These are phyloP conservation scores for Leucocoprinus leucothites DNA, from an alignment of 768 basidiomycete species.

Conservation along the genomic window DNA sequence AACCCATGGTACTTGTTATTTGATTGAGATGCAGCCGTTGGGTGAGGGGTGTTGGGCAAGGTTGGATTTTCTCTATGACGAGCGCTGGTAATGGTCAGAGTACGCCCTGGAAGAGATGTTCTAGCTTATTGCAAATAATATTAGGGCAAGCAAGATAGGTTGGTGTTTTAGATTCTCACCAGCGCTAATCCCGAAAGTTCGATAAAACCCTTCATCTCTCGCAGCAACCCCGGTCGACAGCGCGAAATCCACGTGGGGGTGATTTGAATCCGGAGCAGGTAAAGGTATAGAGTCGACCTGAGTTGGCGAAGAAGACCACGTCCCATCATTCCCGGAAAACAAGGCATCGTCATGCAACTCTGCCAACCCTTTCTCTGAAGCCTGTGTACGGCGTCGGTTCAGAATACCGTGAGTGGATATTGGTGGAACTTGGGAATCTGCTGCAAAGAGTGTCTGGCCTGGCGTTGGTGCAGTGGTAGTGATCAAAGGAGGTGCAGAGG, in stretches of 20 bases:
- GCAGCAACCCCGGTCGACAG: background rate
- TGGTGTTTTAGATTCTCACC: too few species aligned
- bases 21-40: background rate
- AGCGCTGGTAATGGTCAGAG: slow-evolving; percentile 27
- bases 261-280: background rate
- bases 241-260: background rate
- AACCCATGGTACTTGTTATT: slow-evolving; percentile 34
- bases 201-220: background rate
- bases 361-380: background rate
- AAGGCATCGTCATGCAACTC: background rate
- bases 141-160: background rate
- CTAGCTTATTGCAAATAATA: background rate
- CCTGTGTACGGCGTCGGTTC: background rate
- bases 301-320: background rate
- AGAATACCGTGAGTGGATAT: too few species aligned
- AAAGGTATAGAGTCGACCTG: background rate
- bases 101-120: slow-evolving; percentile 17
- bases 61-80: background rate
- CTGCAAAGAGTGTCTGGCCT: slow-evolving; percentile 12
- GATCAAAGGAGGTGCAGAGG: background rate
- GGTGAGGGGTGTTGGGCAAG: background rate
- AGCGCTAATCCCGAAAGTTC: background rate
- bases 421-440: too few species aligned
- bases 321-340: background rate
- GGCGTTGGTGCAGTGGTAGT: slow-evolving; percentile 21